phyloP scores from a whole-genome alignment of 441 rosid genomes.

The Croton laevigatus region DNA sequence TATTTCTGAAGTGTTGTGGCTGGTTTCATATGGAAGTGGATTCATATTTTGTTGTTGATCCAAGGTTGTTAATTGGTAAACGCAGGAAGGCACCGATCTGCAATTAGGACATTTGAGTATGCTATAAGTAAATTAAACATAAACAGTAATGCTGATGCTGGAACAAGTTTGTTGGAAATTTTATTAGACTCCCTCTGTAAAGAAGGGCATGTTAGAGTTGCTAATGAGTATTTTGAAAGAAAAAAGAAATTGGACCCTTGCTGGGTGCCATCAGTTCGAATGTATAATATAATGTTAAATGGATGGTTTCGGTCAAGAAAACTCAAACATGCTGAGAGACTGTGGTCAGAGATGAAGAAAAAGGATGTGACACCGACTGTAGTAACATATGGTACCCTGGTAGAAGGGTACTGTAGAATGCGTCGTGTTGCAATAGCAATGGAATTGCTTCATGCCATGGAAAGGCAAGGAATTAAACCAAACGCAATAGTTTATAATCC shows the following conservation, averaged over 20 bases:
- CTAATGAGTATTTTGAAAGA: constrained; percentile 43
- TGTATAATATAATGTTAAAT: constrained; percentile 65
- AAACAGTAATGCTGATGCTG: constrained; percentile 30
- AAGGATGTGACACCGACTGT: constrained; percentile 52
- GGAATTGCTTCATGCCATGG: constrained; percentile 67
- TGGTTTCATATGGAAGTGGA: constrained; percentile 7
- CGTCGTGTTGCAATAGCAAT: constrained; percentile 58
- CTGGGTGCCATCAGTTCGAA: constrained; percentile 56
- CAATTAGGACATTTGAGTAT: constrained; percentile 62
- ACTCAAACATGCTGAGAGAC: constrained; percentile 63
- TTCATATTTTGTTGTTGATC: constrained; percentile 6
- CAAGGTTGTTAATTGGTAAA: background rate
- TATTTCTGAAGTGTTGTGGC: background rate
- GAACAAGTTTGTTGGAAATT: constrained; percentile 49
- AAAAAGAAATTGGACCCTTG: constrained; percentile 30
- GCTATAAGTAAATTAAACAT: constrained; percentile 39
- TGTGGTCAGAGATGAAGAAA: constrained; percentile 63
- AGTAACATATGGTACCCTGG: constrained; percentile 76
- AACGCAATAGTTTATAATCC: constrained; percentile 65
- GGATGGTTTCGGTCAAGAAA: constrained; percentile 79
- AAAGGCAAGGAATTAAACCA: constrained; percentile 54
- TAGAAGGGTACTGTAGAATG: constrained; percentile 80
- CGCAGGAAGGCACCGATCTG: constrained; percentile 61
- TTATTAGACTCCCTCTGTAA: constrained; percentile 83
- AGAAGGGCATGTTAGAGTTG: constrained; percentile 65